Evolutionary conservation across 192 early-diverging fungal species (phyloP), one percentile per base, ranked within the genome.

Genomic region (Lobosporangium transversale): DNA sequence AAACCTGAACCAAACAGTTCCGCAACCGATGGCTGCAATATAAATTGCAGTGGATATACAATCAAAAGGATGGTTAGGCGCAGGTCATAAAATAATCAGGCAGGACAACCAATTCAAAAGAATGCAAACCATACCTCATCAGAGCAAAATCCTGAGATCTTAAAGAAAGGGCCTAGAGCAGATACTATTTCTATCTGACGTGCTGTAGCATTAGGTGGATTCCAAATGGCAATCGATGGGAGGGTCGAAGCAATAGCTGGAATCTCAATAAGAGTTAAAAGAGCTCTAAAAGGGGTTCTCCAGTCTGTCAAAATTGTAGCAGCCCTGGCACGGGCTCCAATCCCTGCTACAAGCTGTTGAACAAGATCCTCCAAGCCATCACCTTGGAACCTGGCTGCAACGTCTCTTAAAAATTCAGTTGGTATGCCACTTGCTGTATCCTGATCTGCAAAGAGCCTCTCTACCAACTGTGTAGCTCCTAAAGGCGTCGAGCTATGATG

Each of bases 91-190:
- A 49, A 14, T 7, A 49, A 15, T 7, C 47, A 23, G 21, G 40
- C 40, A 42, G 9, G 10, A 42, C 17, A 42, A 12, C 9, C 9
- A 12, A 42, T 12, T 12, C 17, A 17, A 42, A 42, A 42, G 40
- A 42, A 42, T 12, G 17, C 40, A 42, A 42, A 27, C 53, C 81
- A 68, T 71, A 84, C 79, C 55, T 80, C 82, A 58, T 83, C 78
- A 23, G 66, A 64, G 14, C 81, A 85, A 36, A 89, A 90, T 30
- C 66, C 86, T 43, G 81, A 84, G 1, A 85, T 53, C 43, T 70
- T 75, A 57, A 93, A 88, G 47, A 93, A 93, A 11, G 90, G 91
- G 3, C 94, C 94, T 1, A 96, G 79, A 31, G 94, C 69, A n/a
- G 91, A 87, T 12, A 85, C 48, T 4, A 86, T 55, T 60, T 93